Evolutionary conservation across 2,329 filamentous ascomycete genomes (phyloP), one percentile per base, ranked within the genome.

Genomic region (Aspergillus sojae): DNA sequence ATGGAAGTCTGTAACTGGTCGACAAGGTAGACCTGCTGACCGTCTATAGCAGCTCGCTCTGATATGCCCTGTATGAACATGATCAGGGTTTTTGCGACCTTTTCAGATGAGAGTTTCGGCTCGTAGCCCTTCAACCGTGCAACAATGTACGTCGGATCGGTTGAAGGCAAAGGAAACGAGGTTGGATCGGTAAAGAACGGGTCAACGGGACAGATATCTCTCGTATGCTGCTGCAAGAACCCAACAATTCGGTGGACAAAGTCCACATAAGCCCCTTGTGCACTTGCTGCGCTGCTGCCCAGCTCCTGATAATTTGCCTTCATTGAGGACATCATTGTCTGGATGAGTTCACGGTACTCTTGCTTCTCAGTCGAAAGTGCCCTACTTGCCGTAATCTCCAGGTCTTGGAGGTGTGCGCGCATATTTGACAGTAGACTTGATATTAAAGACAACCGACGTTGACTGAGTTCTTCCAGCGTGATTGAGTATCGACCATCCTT

Each of bases 71-170:
- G 85, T 16, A 89, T 73, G 72, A 88, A 89, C n/a, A 80, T 79
- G 7, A 81, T 82, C 39, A 89, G 77, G 62, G 86, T 81, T 66
- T 85, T 88, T 7, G 82, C 78, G 12, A 81, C 81, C 62, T 82
- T 82, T 9, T 76, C 66, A 28, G 83, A 80, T 3, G 73, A 74
- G 2, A 88, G 75, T 67, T 85, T 87, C 1, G 84, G 78, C 14
- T 81, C 83, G 64, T 89, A 89, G 52, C 85, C 83, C 66, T 85
- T 86, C 36, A 90, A 76, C 62, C 83, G 83, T 10, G 85, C 87
- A 5, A 88, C 83, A 28, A 90, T 86, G 70, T 89, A 90, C 0
- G 81, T 84, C 2, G 88, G 88, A 69, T 90, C 88, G 2, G 77
- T 79, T 3, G 81, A 80, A 6, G 88, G 88, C 5, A 89, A 77